Percentiles rank a stretch among this genome's conserved stretches.
These are phyloP conservation scores for Yarrowia divulgata DNA, from an alignment of 805 yeast genomes.

Conservation along the genomic window DNA sequence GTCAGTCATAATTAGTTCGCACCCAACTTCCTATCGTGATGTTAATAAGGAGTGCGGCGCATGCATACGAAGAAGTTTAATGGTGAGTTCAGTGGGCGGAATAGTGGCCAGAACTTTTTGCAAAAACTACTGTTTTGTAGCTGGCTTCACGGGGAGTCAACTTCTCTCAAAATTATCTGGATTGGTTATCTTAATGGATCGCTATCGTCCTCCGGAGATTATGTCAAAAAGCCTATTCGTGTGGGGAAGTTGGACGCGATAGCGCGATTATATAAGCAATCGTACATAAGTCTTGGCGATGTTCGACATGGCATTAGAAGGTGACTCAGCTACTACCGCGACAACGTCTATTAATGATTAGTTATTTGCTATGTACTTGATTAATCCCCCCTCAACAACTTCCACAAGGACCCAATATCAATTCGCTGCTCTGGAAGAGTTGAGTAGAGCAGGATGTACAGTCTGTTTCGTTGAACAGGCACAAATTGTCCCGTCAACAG, in stretches of 20 bases:
- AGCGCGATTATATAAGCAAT: too few species aligned
- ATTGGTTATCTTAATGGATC: too few species aligned
- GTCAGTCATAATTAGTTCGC: conserved; percentile 1
- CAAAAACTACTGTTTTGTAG: neutral
- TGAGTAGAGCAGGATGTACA: conserved; percentile 62
- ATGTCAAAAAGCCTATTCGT: conserved; percentile 2
- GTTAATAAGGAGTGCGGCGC: neutral
- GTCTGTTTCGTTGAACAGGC: conserved; percentile 57
- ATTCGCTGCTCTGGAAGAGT: conserved; percentile 57
- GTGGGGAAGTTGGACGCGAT: neutral
- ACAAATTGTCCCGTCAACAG: conserved; percentile 58
- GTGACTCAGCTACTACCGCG: too few species aligned
- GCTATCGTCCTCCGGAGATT: too few species aligned
- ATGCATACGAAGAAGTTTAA: neutral
- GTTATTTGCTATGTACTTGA: too few species aligned
- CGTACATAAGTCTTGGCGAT: too few species aligned
- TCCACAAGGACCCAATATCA: conserved; percentile 28
- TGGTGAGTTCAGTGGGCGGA: neutral
- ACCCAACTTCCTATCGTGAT: conserved; percentile 27
- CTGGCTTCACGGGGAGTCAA: neutral
- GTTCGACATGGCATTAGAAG: too few species aligned
- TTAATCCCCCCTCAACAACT: neutral
- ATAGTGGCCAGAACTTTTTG: neutral
- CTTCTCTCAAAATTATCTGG: too few species aligned
- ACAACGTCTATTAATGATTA: neutral